phyloP scores from a whole-genome alignment of 202 grass and related monocot genomes.

The Brachypodium distachyon region DNA sequence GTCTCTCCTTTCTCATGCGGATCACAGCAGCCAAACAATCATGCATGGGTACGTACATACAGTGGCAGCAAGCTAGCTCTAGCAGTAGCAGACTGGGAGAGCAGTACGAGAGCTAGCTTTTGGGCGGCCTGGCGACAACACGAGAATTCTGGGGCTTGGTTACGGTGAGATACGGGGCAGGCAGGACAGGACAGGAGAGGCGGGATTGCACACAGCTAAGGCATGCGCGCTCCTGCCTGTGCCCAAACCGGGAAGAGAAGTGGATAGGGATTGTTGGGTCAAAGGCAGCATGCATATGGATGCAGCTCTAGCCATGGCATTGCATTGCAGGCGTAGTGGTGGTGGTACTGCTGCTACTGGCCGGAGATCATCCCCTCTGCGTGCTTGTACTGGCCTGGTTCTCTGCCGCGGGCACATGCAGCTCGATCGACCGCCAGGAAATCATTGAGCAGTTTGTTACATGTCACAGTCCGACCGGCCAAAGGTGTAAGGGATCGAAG shows the following conservation, averaged over 20 bases:
- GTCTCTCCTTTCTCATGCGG: conserved; percentile 1
- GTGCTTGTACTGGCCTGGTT: conserved; percentile 23
- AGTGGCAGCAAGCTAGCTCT: neutral
- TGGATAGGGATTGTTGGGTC: conserved; percentile 34
- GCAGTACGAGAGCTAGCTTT: neutral
- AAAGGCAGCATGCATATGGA: neutral
- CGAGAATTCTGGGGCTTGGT: conserved; percentile 29
- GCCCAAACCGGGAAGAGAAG: conserved; percentile 3
- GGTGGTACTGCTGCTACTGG: neutral
- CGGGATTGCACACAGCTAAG: conserved; percentile 14
- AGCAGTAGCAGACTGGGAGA: neutral
- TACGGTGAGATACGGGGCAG: conserved; percentile 3
- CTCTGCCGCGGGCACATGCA: conserved; percentile 50
- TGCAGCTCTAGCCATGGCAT: neutral
- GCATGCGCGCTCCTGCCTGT: conserved; percentile 12
- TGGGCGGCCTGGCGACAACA: conserved; percentile 8
- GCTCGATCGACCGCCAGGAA: conserved; percentile 37
- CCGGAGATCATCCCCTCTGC: conserved; percentile 31
- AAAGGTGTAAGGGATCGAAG: conserved; percentile 8
- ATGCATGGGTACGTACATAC: conserved; percentile 26
- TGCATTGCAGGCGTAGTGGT: neutral
- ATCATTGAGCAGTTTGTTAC: conserved; percentile 94
- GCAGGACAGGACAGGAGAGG: too few species aligned
- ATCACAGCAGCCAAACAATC: conserved; percentile 25
- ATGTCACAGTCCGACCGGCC: conserved; percentile 60